phyloP scores from a whole-genome alignment of 2,329 filamentous ascomycete species.

The Aspergillus fischeri region DNA sequence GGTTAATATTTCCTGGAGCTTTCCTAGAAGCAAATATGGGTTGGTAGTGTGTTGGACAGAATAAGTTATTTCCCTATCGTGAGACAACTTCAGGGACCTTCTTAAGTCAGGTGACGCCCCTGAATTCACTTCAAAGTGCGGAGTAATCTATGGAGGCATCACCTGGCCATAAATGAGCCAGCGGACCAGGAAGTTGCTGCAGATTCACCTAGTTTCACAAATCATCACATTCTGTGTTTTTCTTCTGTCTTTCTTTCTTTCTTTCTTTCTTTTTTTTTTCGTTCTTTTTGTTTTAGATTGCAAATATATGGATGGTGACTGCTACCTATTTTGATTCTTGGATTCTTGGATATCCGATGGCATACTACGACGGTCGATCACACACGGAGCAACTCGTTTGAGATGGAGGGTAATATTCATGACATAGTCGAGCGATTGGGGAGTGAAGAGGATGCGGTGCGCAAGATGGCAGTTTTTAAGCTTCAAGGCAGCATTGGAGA shows the following conservation, averaged over 20 bases:
- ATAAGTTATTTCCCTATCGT: background rate
- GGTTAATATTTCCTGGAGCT: background rate
- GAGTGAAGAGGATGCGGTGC: constrained; percentile 75
- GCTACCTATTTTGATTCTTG: background rate
- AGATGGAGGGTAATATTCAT: constrained; percentile 53
- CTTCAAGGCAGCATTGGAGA: constrained; percentile 93
- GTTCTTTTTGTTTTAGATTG: background rate
- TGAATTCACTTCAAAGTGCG: background rate
- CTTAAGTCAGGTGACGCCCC: background rate
- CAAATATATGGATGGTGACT: background rate
- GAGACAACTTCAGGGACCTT: background rate
- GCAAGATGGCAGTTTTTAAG: constrained; percentile 99
- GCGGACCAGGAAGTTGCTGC: background rate
- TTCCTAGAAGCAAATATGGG: background rate
- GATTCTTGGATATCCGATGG: background rate
- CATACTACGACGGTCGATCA: background rate
- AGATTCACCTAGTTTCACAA: background rate
- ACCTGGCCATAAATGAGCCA: background rate
- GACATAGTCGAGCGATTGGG: constrained; percentile 57
- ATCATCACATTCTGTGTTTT: too few species aligned
- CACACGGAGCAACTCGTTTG: background rate
- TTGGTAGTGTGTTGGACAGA: background rate
- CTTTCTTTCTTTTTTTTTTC: too few species aligned
- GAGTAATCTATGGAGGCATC: too few species aligned
- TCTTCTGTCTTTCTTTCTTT: too few species aligned